Evolutionary conservation across 139 green algal species (phyloP), one percentile per base, ranked within the genome.

Genomic region (Coelastrella sp.): DNA sequence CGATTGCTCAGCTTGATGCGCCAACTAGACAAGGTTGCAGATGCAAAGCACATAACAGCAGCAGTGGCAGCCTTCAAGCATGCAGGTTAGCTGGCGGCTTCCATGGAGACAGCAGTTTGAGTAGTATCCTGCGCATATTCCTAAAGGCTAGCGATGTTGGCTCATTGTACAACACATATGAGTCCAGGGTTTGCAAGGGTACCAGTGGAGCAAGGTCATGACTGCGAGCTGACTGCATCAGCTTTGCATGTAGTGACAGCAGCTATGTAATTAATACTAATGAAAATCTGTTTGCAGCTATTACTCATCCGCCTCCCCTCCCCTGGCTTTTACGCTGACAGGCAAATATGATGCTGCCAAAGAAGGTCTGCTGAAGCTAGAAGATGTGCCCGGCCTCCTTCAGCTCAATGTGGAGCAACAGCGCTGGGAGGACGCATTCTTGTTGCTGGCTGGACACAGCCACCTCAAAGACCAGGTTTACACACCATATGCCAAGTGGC

Each of bases 351-450:
- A 67, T 30, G 67, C 67, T 63, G 93, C 93, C 71, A 94, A 95
- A 79, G 94, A 95, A 78, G 87, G 83, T n/a, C 89, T 95, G 82
- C 79, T 93, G 45, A 95, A 94, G 87, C 57, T 95, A 35, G 75
- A 79, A 19, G 85, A 89, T 27, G 59, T 64, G 45, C 21, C 64
- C 5, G 81, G 81, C n/a, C 43, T 89, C 51, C 74, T 96, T 62
- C 88, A 91, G 60, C 51, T 86, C 2, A 45, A 67, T 38, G 91
- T 95, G 51, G 88, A 94, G 81, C 78, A 88, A 17, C 73, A 88
- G 63, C 88, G 87, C 67, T 96, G 94, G 94, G 92, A 95, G 7
- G 92, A 95, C 32, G 94, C 94, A 32, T 93, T 94, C 85, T 77
- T 91, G 71, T 80, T 96, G 82, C 84, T 93, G 40, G 74, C 90